These are phyloP conservation scores for Phialocephala subalpina DNA, from an alignment of 2,329 filamentous ascomycete genomes.

Conservation along the genomic window DNA sequence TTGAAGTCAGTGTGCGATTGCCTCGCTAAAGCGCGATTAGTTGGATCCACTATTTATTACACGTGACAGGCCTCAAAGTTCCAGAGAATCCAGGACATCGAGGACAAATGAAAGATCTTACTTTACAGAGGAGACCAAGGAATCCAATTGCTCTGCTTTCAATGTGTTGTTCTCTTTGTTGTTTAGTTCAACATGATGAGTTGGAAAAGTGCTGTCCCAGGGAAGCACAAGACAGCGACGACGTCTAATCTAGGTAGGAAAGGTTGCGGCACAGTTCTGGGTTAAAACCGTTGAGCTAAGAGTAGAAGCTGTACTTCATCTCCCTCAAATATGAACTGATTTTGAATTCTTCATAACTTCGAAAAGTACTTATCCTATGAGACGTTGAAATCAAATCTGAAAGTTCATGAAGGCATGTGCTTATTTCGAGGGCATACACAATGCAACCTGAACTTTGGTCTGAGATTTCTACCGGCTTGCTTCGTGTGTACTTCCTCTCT, in stretches of 20 bases:
- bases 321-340: background rate
- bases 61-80: background rate
- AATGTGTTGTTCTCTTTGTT: too few relatives aligned
- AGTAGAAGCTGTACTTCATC: background rate
- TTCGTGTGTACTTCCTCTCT: too few relatives aligned
- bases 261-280: background rate
- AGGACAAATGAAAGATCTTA: background rate
- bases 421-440: too few relatives aligned
- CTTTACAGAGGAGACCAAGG: too few relatives aligned
- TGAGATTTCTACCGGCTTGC: too few relatives aligned
- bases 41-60: background rate
- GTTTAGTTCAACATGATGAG: background rate
- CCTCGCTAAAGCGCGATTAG: conserved; percentile 15
- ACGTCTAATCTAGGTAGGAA: background rate
- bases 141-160: too few relatives aligned
- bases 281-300: background rate
- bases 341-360: too few relatives aligned
- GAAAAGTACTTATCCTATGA: too few relatives aligned
- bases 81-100: background rate
- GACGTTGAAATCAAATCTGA: too few relatives aligned
- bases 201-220: background rate
- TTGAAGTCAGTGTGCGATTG: conserved; percentile 23
- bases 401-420: too few relatives aligned
- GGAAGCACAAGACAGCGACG: background rate
- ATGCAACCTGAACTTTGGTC: too few relatives aligned